These are phyloP conservation scores for Aspergillus bridgeri DNA, from an alignment of 495 filamentous ascomycete species.

Conservation along the genomic window DNA sequence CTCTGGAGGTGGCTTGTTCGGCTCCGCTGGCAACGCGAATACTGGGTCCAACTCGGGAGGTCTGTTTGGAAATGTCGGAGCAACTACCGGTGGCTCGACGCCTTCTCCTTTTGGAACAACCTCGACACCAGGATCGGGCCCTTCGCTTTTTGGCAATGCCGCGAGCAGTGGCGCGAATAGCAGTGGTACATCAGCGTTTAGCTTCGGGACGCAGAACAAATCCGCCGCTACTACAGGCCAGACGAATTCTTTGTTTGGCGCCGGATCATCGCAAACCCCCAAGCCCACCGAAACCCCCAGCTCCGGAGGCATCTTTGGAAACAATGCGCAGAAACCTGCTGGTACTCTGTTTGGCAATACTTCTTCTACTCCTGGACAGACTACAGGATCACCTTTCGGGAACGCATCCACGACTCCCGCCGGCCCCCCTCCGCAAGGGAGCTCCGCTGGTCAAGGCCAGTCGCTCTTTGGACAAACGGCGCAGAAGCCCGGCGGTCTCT, in stretches of 20 bases:
- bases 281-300: conserved; percentile 35
- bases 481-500: conserved; percentile 34
- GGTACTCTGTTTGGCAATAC: conserved; percentile 38
- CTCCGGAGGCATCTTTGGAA: conserved; percentile 50
- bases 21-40: conserved; percentile 31
- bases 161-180: conserved; percentile 10
- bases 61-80: conserved; percentile 47
- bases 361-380: conserved; percentile 38
- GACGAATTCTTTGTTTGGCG: conserved; percentile 28
- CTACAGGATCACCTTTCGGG: conserved; percentile 39
- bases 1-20: conserved; percentile 38
- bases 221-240: conserved; percentile 22
- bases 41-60: conserved; percentile 26
- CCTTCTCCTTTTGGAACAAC: conserved; percentile 35
- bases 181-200: conserved; percentile 35
- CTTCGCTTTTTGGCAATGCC: conserved; percentile 35
- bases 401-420: conserved; percentile 59
- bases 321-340: conserved; percentile 20
- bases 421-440: conserved; percentile 53
- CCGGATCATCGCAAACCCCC: conserved; percentile 31
- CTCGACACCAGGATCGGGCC: conserved; percentile 22
- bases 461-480: conserved; percentile 28
- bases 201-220: conserved; percentile 37
- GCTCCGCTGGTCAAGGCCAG: conserved; percentile 22
- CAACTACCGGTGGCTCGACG: conserved; percentile 31